Evolutionary conservation across 1,139 yeast species (phyloP).

Genomic region (Ogataea hybrid): DNA sequence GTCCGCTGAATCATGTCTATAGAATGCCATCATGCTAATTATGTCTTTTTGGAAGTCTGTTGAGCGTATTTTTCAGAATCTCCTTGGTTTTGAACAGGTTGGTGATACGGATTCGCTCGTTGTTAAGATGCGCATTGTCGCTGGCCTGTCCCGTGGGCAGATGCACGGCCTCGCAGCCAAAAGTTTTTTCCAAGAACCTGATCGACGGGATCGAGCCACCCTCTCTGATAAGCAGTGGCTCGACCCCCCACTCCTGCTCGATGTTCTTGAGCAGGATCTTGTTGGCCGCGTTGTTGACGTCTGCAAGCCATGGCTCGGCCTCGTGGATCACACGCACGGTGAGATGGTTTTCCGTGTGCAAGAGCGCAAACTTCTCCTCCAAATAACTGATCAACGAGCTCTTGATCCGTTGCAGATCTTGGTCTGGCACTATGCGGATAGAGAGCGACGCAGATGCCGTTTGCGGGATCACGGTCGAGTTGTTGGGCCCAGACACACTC

Average conservation of each 20-base stretch:
- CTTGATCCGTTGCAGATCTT: slow-evolving; percentile 61
- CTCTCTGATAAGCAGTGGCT: slow-evolving; percentile 85
- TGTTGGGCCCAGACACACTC: slow-evolving; percentile 86
- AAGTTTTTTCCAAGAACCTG: slow-evolving; percentile 75
- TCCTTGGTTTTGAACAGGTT: slow-evolving; percentile 74
- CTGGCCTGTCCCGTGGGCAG: slow-evolving; percentile 95
- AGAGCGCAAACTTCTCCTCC: slow-evolving; percentile 39
- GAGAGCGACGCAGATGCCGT: slow-evolving; percentile 75
- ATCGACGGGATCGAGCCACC: slow-evolving; percentile 97
- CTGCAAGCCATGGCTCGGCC: slow-evolving; percentile 97
- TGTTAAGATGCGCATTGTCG: slow-evolving; percentile 89
- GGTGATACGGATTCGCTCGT: slow-evolving; percentile 77
- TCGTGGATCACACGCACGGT: slow-evolving; percentile 65
- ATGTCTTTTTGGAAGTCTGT: slow-evolving; percentile 32
- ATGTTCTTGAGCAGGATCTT: slow-evolving; percentile 60
- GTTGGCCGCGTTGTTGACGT: slow-evolving; percentile 72
- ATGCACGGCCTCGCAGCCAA: slow-evolving; percentile 89
- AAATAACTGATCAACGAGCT: slow-evolving; percentile 47
- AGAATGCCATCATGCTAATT: slow-evolving; percentile 2
- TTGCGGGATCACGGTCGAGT: slow-evolving; percentile 87
- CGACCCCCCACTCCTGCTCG: slow-evolving; percentile 51
- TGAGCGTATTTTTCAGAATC: slow-evolving; percentile 57
- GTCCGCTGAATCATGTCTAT: slow-evolving; percentile 66
- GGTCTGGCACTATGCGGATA: slow-evolving; percentile 87
- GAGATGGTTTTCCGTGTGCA: slow-evolving; percentile 61